Evolutionary conservation across 2,329 filamentous ascomycete species (phyloP).

Genomic region (Metarhizium brunneum): DNA sequence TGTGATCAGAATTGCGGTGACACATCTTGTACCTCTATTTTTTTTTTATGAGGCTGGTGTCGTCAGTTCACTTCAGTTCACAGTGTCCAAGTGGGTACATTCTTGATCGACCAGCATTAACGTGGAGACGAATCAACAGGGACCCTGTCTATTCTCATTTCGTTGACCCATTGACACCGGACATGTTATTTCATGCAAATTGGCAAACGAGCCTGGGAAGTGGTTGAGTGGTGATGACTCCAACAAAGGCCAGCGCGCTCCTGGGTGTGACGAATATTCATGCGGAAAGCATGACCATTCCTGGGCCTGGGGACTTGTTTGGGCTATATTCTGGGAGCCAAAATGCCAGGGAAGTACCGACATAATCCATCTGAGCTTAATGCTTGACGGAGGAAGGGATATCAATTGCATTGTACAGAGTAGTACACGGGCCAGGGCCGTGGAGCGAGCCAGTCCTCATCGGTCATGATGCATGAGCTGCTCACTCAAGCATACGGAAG

Average conservation of each 20-base stretch:
- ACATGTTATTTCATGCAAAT: not conserved
- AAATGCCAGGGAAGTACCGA: not conserved
- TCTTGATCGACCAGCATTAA: no score
- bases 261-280: not conserved
- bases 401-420: not conserved
- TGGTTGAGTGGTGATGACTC: not conserved
- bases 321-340: not conserved
- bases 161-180: not conserved
- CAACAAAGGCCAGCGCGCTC: not conserved
- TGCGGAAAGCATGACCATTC: not conserved
- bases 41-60: no score
- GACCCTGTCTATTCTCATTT: not conserved
- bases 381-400: not conserved
- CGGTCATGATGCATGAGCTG: not conserved
- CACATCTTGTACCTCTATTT: not conserved
- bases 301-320: not conserved
- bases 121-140: not conserved
- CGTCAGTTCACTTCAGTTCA: not conserved
- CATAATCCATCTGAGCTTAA: not conserved
- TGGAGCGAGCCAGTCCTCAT: not conserved
- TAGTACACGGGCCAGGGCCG: not conserved
- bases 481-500: not conserved
- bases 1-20: conserved; percentile 2
- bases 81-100: not conserved
- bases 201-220: not conserved